These are phyloP conservation scores for Incumbomyces lentus DNA, from an alignment of 2,329 filamentous ascomycete species.

Conservation along the genomic window DNA sequence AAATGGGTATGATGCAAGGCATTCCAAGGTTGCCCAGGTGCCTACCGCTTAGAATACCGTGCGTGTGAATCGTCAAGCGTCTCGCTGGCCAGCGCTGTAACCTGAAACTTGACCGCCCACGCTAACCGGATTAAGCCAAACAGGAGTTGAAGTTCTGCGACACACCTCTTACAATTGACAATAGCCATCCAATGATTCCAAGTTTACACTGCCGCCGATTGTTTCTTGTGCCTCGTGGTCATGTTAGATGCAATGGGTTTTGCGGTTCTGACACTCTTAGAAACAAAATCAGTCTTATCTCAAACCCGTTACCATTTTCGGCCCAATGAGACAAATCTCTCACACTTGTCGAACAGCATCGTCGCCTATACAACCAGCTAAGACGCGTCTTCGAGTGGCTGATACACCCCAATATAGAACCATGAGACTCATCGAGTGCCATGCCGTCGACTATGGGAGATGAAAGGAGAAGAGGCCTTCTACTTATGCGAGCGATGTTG, in stretches of 20 bases:
- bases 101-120: slow-evolving; percentile 1
- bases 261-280: not conserved
- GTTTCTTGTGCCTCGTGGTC: not conserved
- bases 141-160: slow-evolving; percentile 1
- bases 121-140: slow-evolving; percentile 5
- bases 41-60: too few species aligned
- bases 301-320: not conserved
- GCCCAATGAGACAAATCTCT: not conserved
- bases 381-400: not conserved
- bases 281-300: slow-evolving; percentile 2
- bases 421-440: slow-evolving; percentile 3
- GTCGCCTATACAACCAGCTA: not conserved
- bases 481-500: not conserved
- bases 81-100: slow-evolving; percentile 9
- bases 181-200: not conserved
- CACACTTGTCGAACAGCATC: not conserved
- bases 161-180: not conserved
- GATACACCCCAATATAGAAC: not conserved
- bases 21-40: too few species aligned
- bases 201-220: not conserved
- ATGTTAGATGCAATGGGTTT: not conserved
- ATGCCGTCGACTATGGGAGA: not conserved
- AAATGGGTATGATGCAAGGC: too few species aligned
- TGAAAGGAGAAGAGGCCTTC: not conserved
- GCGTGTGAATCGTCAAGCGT: not conserved